A percentile compares a stretch with the other conserved stretches of the same genome.
These are phyloP conservation scores for Carnegiea gigantea DNA, from an alignment of 179 eudicot genomes.

Conservation along the genomic window DNA sequence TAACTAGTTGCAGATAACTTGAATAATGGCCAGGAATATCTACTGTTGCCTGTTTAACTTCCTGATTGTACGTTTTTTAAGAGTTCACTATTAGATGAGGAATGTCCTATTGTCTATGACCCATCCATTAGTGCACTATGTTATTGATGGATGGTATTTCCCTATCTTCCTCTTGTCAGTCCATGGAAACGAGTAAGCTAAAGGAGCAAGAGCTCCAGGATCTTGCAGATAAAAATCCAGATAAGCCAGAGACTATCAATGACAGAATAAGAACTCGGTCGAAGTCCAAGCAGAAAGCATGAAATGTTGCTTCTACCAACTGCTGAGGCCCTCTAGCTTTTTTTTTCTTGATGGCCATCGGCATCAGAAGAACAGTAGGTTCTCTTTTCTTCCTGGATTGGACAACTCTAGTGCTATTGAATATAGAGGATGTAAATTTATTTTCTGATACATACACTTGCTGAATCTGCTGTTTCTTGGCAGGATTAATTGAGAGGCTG, in stretches of 20 bases:
- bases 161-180: background rate
- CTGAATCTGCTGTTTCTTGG: background rate
- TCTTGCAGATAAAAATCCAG: constrained; percentile 5
- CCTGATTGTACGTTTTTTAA: too few species aligned
- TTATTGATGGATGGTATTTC: background rate
- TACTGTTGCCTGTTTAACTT: too few species aligned
- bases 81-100: background rate
- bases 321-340: constrained; percentile 3
- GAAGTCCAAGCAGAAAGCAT: constrained; percentile 21
- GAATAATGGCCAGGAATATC: background rate
- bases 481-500: constrained; percentile 20
- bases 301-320: constrained; percentile 1
- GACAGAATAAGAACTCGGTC: constrained; percentile 15
- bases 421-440: background rate
- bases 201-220: constrained; percentile 12
- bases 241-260: constrained; percentile 16
- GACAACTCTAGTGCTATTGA: background rate
- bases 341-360: background rate
- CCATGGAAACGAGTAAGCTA: constrained; percentile 17
- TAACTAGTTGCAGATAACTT: background rate
- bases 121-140: background rate
- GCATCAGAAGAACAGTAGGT: constrained; percentile 6
- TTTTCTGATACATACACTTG: background rate
- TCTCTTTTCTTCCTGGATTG: background rate
- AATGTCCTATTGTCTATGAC: background rate